These are phyloP conservation scores for Speleostelium caveatum DNA, from an alignment of 78 protist genomes.

Conservation along the genomic window DNA sequence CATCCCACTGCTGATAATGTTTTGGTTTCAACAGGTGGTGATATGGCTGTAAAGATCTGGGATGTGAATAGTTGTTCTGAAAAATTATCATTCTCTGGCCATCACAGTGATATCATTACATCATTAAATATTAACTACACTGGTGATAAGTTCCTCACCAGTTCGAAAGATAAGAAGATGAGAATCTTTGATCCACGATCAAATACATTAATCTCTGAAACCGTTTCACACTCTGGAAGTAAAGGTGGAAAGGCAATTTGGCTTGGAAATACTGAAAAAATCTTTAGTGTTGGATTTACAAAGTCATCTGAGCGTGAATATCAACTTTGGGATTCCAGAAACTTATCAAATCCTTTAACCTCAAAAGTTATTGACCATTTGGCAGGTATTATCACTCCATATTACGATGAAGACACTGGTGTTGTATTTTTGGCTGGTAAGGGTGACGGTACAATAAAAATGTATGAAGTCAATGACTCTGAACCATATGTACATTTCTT, in stretches of 20 bases:
- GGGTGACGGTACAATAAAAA: constrained; percentile 88
- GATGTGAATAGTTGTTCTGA: constrained; percentile 9
- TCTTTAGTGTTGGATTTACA: constrained; percentile 87
- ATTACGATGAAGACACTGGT: constrained; percentile 85
- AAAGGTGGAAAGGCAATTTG: constrained; percentile 87
- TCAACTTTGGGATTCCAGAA: constrained; percentile 84
- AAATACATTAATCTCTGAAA: constrained; percentile 28
- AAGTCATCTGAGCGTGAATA: constrained; percentile 91
- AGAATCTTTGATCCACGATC: constrained; percentile 90
- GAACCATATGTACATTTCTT: constrained; percentile 83
- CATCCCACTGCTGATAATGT: constrained; percentile 90
- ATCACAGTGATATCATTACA: constrained; percentile 76
- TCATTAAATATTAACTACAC: constrained; percentile 48
- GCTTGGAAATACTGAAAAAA: constrained; percentile 66
- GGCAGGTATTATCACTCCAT: constrained; percentile 86
- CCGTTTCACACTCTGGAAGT: constrained; percentile 77
- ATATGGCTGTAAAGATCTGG: constrained; percentile 86
- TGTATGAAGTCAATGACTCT: constrained; percentile 84
- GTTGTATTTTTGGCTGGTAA: constrained; percentile 88
- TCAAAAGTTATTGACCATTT: constrained; percentile 31
- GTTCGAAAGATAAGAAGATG: constrained; percentile 88
- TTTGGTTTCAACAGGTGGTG: constrained; percentile 71
- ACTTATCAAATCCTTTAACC: constrained; percentile 23
- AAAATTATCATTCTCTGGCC: constrained; percentile 13
- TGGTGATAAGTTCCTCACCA: constrained; percentile 81